Base-by-base conservation (phyloP, 2,329 filamentous ascomycete genomes). In the Botrytis elliptica region DNA sequence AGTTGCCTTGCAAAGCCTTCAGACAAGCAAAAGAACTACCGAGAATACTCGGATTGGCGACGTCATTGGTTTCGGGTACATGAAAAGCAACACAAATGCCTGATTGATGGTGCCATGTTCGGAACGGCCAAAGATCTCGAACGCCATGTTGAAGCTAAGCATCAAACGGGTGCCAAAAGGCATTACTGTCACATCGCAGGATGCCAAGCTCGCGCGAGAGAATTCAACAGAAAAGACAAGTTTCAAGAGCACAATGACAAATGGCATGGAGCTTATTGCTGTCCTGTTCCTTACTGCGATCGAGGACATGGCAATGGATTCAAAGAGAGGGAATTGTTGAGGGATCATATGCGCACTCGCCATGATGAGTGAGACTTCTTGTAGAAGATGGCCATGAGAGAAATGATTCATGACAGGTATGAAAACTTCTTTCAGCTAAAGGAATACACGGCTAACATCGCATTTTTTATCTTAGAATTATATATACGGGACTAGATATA, bases 271-370 rank as follows among this genome's bases (percentile, higher is more conserved):
- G 25, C 49, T 7, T n/a, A 55, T 16, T 55, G 6, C 49, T 55
- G 49, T 55, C 12, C 12, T 16, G 49, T 16, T 55, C 12, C 12
- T 55, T 3, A 55, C 49, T 55, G 49, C 49, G 25, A n/a, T 55
- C 49, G 49, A n/a, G 49, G 49, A n/a, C 7, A 14, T 55, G 0
- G 6, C 25, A 55, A 55, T n/a, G 49, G 49, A 55, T 55, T 7
- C 7, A n/a, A 55, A 0, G 12, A 55, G 7, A 5, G n/a, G 0
- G 5, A 12, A 6, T n/a, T n/a, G 12, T 55, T n/a, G 49, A n/a
- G 3, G 12, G 25, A n/a, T 7, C 49, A 55, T 55, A 55, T 16
- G 25, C 49, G 25, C 49, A 55, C 1, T 55, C 2, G 12, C 7
- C 49, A 55, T 2, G 5, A 12, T 55, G 25, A 12, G 49, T n/a